phyloP scores from a whole-genome alignment of 768 basidiomycete species.

The Panus rudis region DNA sequence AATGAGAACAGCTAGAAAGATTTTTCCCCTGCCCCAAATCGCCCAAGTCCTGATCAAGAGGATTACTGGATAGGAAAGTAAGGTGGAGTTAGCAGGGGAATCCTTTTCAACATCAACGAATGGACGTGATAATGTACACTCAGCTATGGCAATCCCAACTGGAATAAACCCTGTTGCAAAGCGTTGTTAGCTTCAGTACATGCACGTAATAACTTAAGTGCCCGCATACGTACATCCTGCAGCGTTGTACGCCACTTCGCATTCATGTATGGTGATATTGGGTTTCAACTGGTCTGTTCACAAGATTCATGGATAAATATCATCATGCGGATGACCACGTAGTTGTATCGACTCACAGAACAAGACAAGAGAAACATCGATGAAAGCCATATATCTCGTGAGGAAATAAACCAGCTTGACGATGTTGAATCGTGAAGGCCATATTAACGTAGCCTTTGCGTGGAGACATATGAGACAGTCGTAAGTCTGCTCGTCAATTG shows the following conservation, averaged over 20 bases:
- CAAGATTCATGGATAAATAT: background rate
- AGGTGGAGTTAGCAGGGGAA: no score
- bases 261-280: background rate
- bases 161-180: background rate
- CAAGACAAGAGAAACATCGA: slow-evolving; percentile 2
- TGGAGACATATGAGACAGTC: slow-evolving; percentile 1
- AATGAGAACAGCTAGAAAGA: background rate
- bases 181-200: no score
- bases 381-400: slow-evolving; percentile 4
- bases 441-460: background rate
- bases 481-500: no score
- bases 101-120: no score
- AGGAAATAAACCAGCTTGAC: slow-evolving; percentile 2
- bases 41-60: slow-evolving; percentile 3
- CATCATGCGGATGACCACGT: background rate
- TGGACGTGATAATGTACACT: background rate
- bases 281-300: background rate
- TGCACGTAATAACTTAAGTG: no score
- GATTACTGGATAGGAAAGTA: background rate
- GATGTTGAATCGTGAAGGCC: slow-evolving; percentile 2
- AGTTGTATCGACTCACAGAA: slow-evolving; percentile 2
- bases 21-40: background rate
- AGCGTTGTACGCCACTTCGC: background rate
- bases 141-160: background rate
- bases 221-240: background rate